phyloP scores from a whole-genome alignment of 106 monocot genomes.

The Acorus calamus region DNA sequence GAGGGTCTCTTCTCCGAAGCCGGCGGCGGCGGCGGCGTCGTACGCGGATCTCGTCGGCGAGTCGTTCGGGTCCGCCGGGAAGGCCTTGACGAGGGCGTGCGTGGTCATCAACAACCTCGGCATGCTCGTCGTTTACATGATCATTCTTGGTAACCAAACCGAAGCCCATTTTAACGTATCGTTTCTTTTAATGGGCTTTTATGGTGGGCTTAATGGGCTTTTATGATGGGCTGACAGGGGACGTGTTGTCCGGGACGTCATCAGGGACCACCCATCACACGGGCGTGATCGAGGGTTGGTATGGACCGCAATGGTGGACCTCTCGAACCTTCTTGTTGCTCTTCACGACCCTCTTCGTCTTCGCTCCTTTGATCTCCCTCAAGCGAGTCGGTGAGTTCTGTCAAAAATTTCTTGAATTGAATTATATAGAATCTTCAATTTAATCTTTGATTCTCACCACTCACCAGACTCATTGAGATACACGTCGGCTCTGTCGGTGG shows the following conservation, averaged over 20 bases:
- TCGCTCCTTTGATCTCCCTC: slow-evolving; percentile 10
- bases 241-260: slow-evolving; percentile 12
- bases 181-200: not conserved
- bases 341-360: slow-evolving; percentile 6
- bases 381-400: slow-evolving; percentile 5
- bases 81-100: slow-evolving; percentile 10
- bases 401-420: not conserved
- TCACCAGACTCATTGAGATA: slow-evolving; percentile 17
- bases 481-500: slow-evolving; percentile 14
- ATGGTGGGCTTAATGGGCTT: not conserved
- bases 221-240: slow-evolving; percentile 6
- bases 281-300: slow-evolving; percentile 15
- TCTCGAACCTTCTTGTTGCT: not conserved
- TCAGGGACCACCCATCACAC: slow-evolving; percentile 1
- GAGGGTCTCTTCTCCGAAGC: not conserved
- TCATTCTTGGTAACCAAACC: slow-evolving; percentile 18
- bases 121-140: slow-evolving; percentile 25
- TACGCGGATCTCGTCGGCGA: slow-evolving; percentile 11
- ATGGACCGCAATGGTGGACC: slow-evolving; percentile 21
- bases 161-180: not conserved
- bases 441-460: not conserved
- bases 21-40: not conserved
- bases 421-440: too few species aligned
- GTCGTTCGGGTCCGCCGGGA: slow-evolving; percentile 6
- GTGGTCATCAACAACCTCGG: slow-evolving; percentile 21